Evolutionary conservation across 768 basidiomycete genomes (phyloP), one percentile per base, ranked within the genome.

Genomic region (Tylopilus vinaceipallidus): DNA sequence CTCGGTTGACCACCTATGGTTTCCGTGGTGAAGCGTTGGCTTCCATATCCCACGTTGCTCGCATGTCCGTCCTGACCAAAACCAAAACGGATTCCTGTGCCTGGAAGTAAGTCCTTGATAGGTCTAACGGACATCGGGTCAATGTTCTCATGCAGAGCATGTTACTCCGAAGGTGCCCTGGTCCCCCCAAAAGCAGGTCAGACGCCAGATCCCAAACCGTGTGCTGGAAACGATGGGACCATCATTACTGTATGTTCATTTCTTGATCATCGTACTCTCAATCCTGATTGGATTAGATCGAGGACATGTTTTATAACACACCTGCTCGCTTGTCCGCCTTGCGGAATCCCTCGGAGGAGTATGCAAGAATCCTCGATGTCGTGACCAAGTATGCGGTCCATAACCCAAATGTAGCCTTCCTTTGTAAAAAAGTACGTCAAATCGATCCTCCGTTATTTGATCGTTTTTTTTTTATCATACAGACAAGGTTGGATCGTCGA

Each of bases 11-110:
- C 2, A 98, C 95, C 0, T 98, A 98, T 66, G 97, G 97, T 1
- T 99, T 99, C 68, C 81, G 97, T 44, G 95, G 97, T 24, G 97
- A 99, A 71, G 97, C 97, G 0, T 72, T 99, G 41, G 97, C 95
- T 3, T 95, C 92, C 12, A 91, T 99, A 51, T 95, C 92, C 5
- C 93, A 97, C 69, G 91, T 95, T 34, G 85, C 94, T 1, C 89
- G 88, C 65, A 74, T 99, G 47, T 82, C 83, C 16, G 88, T 98
- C 10, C 71, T 89, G n/a, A 97, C 93, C 6, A 98, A 98, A 73
- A 92, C 88, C 0, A 88, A 81, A 62, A 61, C 73, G 0, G 91
- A 93, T 34, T 69, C 76, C 3, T 92, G 88, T 67, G 95, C 93
- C 6, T 98, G 92, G 91, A 97, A 86, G 95, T 97, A 63, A 66